These are phyloP conservation scores for Simplicillium aogashimaense DNA, from an alignment of 2,329 filamentous ascomycete species.

Conservation along the genomic window DNA sequence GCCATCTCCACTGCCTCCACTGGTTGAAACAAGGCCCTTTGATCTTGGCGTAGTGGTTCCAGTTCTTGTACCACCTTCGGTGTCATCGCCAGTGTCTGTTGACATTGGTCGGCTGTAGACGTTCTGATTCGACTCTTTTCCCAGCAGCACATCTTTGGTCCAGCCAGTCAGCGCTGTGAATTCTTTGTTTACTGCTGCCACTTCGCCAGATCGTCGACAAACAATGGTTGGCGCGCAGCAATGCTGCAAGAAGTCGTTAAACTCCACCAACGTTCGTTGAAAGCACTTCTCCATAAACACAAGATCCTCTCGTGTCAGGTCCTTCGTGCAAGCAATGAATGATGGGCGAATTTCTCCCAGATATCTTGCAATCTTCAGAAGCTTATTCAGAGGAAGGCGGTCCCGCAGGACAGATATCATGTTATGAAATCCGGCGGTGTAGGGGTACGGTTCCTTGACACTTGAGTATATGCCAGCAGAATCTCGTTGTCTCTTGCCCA, in stretches of 20 bases:
- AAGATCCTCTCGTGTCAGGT: conserved; percentile 78
- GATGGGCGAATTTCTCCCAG: conserved; percentile 85
- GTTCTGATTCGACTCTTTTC: conserved; percentile 80
- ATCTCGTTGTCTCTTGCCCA: conserved; percentile 56
- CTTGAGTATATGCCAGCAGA: conserved; percentile 80
- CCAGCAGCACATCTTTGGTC: conserved; percentile 81
- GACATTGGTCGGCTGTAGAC: conserved; percentile 54
- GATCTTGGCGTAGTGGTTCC: conserved; percentile 42
- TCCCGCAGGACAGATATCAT: conserved; percentile 71
- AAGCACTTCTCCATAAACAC: conserved; percentile 98
- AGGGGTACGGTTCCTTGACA: conserved; percentile 85
- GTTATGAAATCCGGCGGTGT: conserved; percentile 82
- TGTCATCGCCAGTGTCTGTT: conserved; percentile 23
- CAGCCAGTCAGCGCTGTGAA: conserved; percentile 94
- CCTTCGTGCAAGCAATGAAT: conserved; percentile 84
- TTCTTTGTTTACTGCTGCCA: conserved; percentile 93
- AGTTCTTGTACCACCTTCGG: conserved; percentile 22
- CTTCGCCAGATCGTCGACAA: conserved; percentile 82
- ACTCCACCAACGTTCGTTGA: conserved; percentile 84
- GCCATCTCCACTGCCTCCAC: conserved; percentile 34
- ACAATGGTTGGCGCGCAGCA: conserved; percentile 87
- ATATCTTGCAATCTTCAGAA: conserved; percentile 74
- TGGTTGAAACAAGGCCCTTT: conserved; percentile 22
- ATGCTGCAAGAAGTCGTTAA: conserved; percentile 84
- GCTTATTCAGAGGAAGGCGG: conserved; percentile 68